phyloP scores from a whole-genome alignment of 331 rosid species.

The Rosa hybrid region DNA sequence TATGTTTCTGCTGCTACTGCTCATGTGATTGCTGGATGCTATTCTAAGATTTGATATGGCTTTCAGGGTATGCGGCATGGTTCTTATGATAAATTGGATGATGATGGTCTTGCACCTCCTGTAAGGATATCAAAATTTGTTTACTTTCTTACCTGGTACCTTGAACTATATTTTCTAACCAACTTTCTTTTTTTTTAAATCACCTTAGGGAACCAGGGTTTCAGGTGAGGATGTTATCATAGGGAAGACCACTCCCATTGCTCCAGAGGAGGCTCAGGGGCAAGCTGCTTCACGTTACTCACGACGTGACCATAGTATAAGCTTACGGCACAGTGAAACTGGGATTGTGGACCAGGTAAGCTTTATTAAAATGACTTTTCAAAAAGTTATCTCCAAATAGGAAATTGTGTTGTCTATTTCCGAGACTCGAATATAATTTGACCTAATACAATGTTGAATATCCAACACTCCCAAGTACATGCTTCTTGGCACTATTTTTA shows the following conservation, averaged over 20 bases:
- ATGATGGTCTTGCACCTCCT: conserved; percentile 98
- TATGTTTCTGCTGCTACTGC: conserved; percentile 5
- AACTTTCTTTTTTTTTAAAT: neutral
- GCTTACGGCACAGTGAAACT: conserved; percentile 96
- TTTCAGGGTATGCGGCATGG: conserved; percentile 99
- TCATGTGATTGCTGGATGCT: conserved; percentile 3
- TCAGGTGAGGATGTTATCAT: conserved; percentile 98
- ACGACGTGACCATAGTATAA: conserved; percentile 93
- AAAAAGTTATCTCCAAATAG: neutral
- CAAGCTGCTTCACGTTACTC: conserved; percentile 77
- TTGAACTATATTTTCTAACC: neutral
- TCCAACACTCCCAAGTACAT: neutral
- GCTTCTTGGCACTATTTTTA: neutral
- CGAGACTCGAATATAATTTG: neutral
- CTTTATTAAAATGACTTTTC: neutral
- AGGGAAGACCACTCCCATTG: conserved; percentile 90
- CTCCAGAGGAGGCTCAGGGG: conserved; percentile 93
- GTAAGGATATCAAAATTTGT: conserved; percentile 46
- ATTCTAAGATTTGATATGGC: conserved; percentile 13
- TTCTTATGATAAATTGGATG: conserved; percentile 95
- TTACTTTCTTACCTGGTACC: conserved; percentile 11
- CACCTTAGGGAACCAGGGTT: conserved; percentile 83
- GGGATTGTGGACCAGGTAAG: conserved; percentile 98
- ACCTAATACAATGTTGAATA: neutral
- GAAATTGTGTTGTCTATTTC: neutral